Percentiles rank a stretch among this genome's conserved stretches.
Evolutionary conservation across 768 basidiomycete species (phyloP).

Genomic region (Pulveroboletus sp.): DNA sequence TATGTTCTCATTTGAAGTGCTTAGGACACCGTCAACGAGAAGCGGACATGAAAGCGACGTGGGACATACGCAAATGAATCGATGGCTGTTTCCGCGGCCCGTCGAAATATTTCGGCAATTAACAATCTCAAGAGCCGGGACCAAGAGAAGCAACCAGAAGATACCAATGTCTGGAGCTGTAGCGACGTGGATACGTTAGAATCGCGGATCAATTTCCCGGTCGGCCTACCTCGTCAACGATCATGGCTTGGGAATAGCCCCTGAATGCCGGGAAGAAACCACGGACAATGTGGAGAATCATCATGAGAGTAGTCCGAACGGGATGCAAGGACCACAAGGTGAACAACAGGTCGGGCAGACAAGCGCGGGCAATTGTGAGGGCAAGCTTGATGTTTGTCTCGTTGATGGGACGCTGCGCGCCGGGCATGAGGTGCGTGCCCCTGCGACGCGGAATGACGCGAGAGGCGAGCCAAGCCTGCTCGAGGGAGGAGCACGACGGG

Average conservation of each 20-base stretch:
- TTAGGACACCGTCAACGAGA: conserved; percentile 24
- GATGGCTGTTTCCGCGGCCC: conserved; percentile 59
- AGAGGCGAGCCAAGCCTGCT: conserved; percentile 58
- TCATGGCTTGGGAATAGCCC: conserved; percentile 82
- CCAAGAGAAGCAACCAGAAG: conserved; percentile 72
- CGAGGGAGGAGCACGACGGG: conserved; percentile 15
- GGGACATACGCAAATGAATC: conserved; percentile 70
- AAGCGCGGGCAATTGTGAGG: conserved; percentile 47
- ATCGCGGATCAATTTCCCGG: conserved; percentile 9
- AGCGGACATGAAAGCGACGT: conserved; percentile 13
- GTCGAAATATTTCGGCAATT: conserved; percentile 58
- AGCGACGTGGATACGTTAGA: background rate
- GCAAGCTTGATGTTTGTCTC: conserved; percentile 56
- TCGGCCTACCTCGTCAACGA: conserved; percentile 71
- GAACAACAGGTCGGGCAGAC: conserved; percentile 52
- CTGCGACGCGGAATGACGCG: conserved; percentile 46
- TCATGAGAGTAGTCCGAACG: conserved; percentile 64
- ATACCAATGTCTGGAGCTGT: conserved; percentile 66
- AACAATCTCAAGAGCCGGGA: conserved; percentile 55
- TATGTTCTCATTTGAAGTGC: conserved; percentile 65
- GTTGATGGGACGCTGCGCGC: conserved; percentile 64
- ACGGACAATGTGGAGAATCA: conserved; percentile 63
- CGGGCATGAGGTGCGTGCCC: conserved; percentile 52
- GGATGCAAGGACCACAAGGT: conserved; percentile 57
- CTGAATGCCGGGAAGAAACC: conserved; percentile 79